Conservation (phyloP, 2,329 filamentous ascomycete species). For the Epichloe festucae region DNA sequence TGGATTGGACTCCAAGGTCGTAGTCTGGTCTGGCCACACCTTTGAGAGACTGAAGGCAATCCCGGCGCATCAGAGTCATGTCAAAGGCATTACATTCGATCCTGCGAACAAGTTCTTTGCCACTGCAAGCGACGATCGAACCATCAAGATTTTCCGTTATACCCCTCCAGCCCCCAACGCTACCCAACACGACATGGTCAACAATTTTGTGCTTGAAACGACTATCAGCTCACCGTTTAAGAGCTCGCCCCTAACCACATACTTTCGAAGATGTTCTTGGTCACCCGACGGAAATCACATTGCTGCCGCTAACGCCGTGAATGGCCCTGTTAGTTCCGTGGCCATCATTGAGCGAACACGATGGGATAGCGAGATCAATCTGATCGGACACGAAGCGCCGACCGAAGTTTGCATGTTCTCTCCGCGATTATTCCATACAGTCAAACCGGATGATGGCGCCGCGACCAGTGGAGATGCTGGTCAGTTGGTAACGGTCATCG, state of each 20-base stretch:
- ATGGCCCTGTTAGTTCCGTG: conserved; percentile 92
- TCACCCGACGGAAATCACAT: conserved; percentile 96
- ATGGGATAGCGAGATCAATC: conserved; percentile 94
- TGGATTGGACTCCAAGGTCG: conserved; percentile 91
- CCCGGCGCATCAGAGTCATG: conserved; percentile 86
- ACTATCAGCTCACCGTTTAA: conserved; percentile 80
- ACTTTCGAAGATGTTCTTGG: conserved; percentile 94
- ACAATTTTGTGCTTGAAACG: conserved; percentile 92
- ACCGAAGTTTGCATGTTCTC: conserved; percentile 97
- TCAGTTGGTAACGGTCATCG: conserved; percentile 73
- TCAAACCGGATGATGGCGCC: conserved; percentile 45
- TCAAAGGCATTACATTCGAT: conserved; percentile 97
- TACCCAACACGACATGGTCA: conserved; percentile 86
- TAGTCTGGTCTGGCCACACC: conserved; percentile 95
- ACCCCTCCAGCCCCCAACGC: conserved; percentile 83
- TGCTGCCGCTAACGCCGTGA: conserved; percentile 90
- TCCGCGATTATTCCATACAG: conserved; percentile 70
- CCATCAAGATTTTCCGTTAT: conserved; percentile 93
- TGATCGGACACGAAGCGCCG: conserved; percentile 93
- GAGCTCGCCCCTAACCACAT: conserved; percentile 87
- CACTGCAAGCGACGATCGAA: conserved; percentile 90
- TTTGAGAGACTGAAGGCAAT: conserved; percentile 97
- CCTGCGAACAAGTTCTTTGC: conserved; percentile 99
- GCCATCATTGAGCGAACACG: conserved; percentile 84
- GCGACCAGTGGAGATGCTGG: conserved; percentile 29